Base-by-base conservation (phyloP, 179 eudicot genomes). In the Corrigiola litoralis region DNA sequence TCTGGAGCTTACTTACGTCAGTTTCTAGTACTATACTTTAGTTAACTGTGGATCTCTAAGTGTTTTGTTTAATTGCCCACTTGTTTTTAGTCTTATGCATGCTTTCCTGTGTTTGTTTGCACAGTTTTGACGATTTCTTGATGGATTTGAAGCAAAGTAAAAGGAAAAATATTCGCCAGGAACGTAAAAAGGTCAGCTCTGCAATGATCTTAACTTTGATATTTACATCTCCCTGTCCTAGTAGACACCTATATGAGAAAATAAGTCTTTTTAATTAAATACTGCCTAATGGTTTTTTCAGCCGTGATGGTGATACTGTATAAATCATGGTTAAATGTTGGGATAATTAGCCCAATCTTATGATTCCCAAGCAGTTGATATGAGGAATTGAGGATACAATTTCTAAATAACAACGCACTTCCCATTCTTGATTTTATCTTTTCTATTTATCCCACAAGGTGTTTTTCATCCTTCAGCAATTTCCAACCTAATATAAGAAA, bases 101-200 rank as follows among this genome's bases (percentile, higher is more conserved):
- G 32, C 17, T 50, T 29, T 48, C 23, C 5, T 61, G 25, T 65
- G n/a, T 36, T 34, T 51, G 49, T 21, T 48, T 71, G 66, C 47
- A 45, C 88, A 92, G 98, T 76, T 92, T 92, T 79, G 94, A 92
- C 70, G 95, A 87, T 10, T 92, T 90, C 75, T 80, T 92, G 84
- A 87, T 87, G 96, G 97, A 87, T 75, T 73, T 92, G 97, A 92
- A 92, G 81, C 98, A 92, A 73, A 81, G 75, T 63, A 92, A 92
- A 77, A 81, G 98, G 81, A 90, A 90, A 82, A 92, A 84, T 75
- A 87, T 92, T 71, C 98, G 97, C 50, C 98, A 92, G 77, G 98
- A 92, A 68, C 92, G 98, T 55, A 92, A 92, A 75, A 92, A 92
- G 97, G 98, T 90, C 56, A 65, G 71, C 20, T 49, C 66, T 29